Base-by-base conservation (phyloP, 768 basidiomycete genomes). In the Termitomyces sp. region DNA sequence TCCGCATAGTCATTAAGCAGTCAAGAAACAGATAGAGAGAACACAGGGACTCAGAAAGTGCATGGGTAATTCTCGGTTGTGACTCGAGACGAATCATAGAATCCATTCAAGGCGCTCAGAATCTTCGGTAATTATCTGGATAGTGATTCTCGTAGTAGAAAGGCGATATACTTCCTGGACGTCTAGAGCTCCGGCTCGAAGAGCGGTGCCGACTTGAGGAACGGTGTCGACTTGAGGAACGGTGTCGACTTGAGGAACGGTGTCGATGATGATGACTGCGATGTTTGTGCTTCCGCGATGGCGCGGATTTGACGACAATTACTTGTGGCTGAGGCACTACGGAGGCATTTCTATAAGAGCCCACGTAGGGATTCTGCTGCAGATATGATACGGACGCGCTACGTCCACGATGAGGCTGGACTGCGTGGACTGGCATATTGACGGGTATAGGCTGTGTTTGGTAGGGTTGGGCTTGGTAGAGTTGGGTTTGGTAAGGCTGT, bases 331-430 rank as follows among this genome's bases (percentile, higher is more conserved):
- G 67, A 27, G 58, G 44, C 56, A 68, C 62, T 34, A 63, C 59
- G 52, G 62, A 53, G 13, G 58, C 63, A 46, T 57, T 60, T 14
- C 60, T 45, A 53, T 66, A 58, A 42, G 61, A 32, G 20, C 68
- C 68, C 60, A 65, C 65, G 57, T 71, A 71, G 22, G 56, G 51
- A 20, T 10, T 47, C 44, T 69, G 69, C 7, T 40, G 50, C n/a
- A 72, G 64, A 45, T 76, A 74, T 22, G 76, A 73, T 58, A 72
- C 71, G 6, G 77, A 76, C 24, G 67, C 63, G 51, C 71, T 75
- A 53, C 74, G 69, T 43, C 67, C 61, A 32, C 68, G 69, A 40
- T 62, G 65, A 45, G 56, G 16, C 54, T 54, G 24, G 68, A 60
- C 67, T 67, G 71, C 20, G 69, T 57, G 33, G 26, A 72, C 52